phyloP scores from a whole-genome alignment of 495 filamentous ascomycete species.

The Aspergillus mulundensis region DNA sequence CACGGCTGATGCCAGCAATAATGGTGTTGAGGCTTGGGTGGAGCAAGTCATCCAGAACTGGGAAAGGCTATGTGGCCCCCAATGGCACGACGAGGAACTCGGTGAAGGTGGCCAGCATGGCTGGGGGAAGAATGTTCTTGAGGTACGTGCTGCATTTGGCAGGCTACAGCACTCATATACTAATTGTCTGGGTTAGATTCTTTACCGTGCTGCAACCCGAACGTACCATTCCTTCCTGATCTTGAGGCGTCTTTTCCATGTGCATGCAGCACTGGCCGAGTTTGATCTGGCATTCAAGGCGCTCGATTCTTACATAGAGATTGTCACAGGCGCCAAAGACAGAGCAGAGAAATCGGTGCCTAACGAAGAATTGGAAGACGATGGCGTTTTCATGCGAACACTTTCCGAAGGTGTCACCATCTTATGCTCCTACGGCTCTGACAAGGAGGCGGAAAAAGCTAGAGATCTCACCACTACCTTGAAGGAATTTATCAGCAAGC shows the following conservation, averaged over 20 bases:
- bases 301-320: slow-evolving; percentile 83
- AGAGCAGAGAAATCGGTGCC: slow-evolving; percentile 73
- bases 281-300: slow-evolving; percentile 84
- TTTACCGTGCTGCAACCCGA: slow-evolving; percentile 84
- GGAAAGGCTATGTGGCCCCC: slow-evolving; percentile 67
- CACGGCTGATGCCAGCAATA: slow-evolving; percentile 67
- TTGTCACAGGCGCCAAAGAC: slow-evolving; percentile 75
- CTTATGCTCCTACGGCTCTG: slow-evolving; percentile 74
- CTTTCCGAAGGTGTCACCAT: slow-evolving; percentile 72
- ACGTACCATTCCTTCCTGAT: slow-evolving; percentile 91
- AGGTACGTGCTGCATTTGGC: slow-evolving; percentile 43
- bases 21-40: slow-evolving; percentile 76
- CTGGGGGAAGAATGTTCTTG: slow-evolving; percentile 67
- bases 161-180: background rate
- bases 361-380: slow-evolving; percentile 72
- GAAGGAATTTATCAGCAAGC: slow-evolving; percentile 58
- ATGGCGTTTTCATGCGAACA: slow-evolving; percentile 69
- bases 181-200: slow-evolving; percentile 45
- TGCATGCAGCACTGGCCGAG: slow-evolving; percentile 80
- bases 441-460: slow-evolving; percentile 72
- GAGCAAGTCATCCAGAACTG: slow-evolving; percentile 80
- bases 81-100: slow-evolving; percentile 71
- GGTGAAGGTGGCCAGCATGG: slow-evolving; percentile 71
- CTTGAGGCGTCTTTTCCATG: slow-evolving; percentile 79
- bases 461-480: slow-evolving; percentile 60